Conservation (phyloP, 345 rosid genomes). For the Bruguiera sexangula region DNA sequence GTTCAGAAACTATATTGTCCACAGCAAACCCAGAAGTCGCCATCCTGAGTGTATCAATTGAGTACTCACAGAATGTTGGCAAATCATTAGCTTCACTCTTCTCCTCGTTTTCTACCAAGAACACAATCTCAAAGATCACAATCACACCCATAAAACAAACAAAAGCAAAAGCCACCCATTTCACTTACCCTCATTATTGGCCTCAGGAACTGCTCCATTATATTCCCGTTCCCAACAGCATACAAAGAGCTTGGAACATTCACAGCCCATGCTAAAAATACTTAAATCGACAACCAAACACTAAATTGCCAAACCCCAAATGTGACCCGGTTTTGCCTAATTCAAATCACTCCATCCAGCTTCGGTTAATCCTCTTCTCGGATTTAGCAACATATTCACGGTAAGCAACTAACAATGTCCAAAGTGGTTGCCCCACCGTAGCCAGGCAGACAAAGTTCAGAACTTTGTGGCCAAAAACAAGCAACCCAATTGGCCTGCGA, state of each 20-base stretch:
- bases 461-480: not conserved
- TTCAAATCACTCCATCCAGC: constrained; percentile 15
- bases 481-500: constrained; percentile 12
- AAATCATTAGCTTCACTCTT: constrained; percentile 21
- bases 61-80: constrained; percentile 37
- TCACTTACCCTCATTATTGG: constrained; percentile 33
- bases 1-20: constrained; percentile 49
- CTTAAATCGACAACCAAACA: constrained; percentile 4
- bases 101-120: constrained; percentile 30
- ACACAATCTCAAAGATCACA: constrained; percentile 9
- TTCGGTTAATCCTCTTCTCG: not conserved
- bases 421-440: not conserved
- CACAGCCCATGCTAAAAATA: constrained; percentile 40
- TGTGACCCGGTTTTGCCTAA: not conserved
- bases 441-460: not conserved
- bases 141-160: constrained; percentile 2
- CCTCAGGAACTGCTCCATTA: constrained; percentile 25
- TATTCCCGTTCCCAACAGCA: constrained; percentile 38
- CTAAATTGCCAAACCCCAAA: not conserved
- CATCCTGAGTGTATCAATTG: constrained; percentile 36
- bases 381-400: not conserved
- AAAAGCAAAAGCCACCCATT: constrained; percentile 7
- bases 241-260: constrained; percentile 35
- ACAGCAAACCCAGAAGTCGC: constrained; percentile 44
- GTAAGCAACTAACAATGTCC: constrained; percentile 1